phyloP scores from a whole-genome alignment of 768 basidiomycete species.

The Auricularia heimuer region DNA sequence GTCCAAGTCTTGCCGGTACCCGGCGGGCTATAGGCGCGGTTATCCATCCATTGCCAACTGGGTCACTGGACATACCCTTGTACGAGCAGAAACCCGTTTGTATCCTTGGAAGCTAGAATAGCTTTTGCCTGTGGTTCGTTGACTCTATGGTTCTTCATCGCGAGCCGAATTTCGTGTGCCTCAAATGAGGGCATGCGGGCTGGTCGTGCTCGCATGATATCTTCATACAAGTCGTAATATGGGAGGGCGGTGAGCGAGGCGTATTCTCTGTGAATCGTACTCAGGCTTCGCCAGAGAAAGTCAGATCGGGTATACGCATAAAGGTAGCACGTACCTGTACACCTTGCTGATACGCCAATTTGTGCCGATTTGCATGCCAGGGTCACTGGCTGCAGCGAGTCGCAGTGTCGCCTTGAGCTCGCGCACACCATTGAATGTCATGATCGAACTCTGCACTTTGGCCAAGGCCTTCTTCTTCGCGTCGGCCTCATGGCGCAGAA shows the following conservation, averaged over 20 bases:
- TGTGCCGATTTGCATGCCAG: slow-evolving; percentile 53
- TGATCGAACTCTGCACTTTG: slow-evolving; percentile 49
- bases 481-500: slow-evolving; percentile 49
- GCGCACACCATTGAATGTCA: slow-evolving; percentile 17
- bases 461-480: slow-evolving; percentile 51
- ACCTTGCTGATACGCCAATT: slow-evolving; percentile 72
- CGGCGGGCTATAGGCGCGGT: slow-evolving; percentile 57
- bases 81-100: slow-evolving; percentile 77
- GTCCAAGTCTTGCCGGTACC: slow-evolving; percentile 99
- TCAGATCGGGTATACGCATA: slow-evolving; percentile 6
- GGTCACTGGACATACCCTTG: slow-evolving; percentile 61
- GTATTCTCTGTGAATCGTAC: slow-evolving; percentile 88
- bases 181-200: slow-evolving; percentile 34
- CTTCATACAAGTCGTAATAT: slow-evolving; percentile 68
- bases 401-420: slow-evolving; percentile 53
- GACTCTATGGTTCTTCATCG: slow-evolving; percentile 62
- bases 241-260: slow-evolving; percentile 73
- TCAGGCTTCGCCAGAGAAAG: slow-evolving; percentile 45
- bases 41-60: background rate
- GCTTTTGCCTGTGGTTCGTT: slow-evolving; percentile 94
- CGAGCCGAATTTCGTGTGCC: slow-evolving; percentile 41
- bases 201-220: slow-evolving; percentile 61
- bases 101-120: slow-evolving; percentile 62
- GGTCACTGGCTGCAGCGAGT: slow-evolving; percentile 37
- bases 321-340: slow-evolving; percentile 50